Base-by-base conservation (phyloP, 2,329 filamentous ascomycete genomes). In the Blastomyces parvus region DNA sequence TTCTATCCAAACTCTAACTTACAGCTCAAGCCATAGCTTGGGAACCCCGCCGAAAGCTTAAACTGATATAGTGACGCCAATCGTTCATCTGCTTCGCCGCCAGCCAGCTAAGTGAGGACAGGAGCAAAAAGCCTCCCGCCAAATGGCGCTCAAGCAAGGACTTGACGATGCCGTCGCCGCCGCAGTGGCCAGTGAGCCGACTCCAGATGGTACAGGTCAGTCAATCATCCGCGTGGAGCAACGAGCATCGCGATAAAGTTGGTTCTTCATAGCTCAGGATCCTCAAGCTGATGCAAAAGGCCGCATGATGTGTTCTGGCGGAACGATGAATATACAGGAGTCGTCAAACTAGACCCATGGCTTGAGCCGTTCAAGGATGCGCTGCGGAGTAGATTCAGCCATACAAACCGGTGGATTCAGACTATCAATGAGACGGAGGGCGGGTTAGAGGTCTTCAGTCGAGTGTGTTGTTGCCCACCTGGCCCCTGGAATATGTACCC, bases 401-500 rank as follows among this genome's bases (percentile, higher is more conserved):
- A 89, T 73, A 86, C 92, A 13, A 87, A 95, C 70, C 81, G 89
- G 64, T 97, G 93, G 94, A 89, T 97, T 72, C 86, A 89, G 74
- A 87, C 80, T 36, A 90, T 99, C 72, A 81, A 96, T 66, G 83
- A 90, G 44, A 85, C 84, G 0, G 94, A 99, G 76, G 94, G 94
- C 59, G 91, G 94, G 19, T 74, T 99, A 53, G 90, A 96, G 65
- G 91, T 93, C 75, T 99, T 97, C 79, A 93, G 89, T 70, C 89
- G 84, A 78, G 91, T 90, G 74, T 65, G 81, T 69, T 14, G 5
- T 0, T 42, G n/a, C n/a, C 27, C 17, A 38, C 17, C 17, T 57
- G n/a, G 19, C 3, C 13, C 38, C 17, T 36, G 57, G 25, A 8
- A 3, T n/a, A n/a, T n/a, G n/a, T 17, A 13, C 50, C 40, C 53